Evolutionary conservation across 495 filamentous ascomycete genomes (phyloP).

Genomic region (Penicillium goetzii): DNA sequence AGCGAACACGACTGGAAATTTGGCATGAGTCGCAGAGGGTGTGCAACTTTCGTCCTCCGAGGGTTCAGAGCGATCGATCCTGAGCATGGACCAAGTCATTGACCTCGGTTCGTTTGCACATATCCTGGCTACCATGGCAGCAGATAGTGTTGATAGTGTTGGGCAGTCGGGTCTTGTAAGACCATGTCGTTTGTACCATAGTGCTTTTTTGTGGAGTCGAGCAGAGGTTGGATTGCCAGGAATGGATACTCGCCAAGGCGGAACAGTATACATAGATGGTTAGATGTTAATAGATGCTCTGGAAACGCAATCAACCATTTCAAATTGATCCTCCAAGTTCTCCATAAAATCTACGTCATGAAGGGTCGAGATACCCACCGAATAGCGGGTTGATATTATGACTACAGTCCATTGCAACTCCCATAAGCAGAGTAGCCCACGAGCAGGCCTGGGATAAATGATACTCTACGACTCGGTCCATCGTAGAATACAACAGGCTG

Average conservation of each 20-base stretch:
- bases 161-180: neutral
- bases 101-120: neutral
- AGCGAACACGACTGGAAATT: neutral
- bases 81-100: neutral
- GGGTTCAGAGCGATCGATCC: neutral
- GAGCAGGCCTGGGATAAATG: neutral
- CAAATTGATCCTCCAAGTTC: neutral
- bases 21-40: neutral
- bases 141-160: neutral
- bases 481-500: neutral
- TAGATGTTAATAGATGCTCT: conserved; percentile 15
- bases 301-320: neutral
- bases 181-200: conserved; percentile 6
- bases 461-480: neutral
- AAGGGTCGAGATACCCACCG: neutral
- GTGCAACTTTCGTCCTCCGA: neutral
- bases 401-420: neutral
- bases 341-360: neutral
- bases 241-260: neutral
- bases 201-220: conserved; percentile 2
- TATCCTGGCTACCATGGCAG: neutral
- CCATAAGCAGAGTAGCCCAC: neutral
- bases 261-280: conserved; percentile 11
- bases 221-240: neutral
- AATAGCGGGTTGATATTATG: neutral